Conservation (phyloP, 768 basidiomycete species). For the Termitomyces sp. region DNA sequence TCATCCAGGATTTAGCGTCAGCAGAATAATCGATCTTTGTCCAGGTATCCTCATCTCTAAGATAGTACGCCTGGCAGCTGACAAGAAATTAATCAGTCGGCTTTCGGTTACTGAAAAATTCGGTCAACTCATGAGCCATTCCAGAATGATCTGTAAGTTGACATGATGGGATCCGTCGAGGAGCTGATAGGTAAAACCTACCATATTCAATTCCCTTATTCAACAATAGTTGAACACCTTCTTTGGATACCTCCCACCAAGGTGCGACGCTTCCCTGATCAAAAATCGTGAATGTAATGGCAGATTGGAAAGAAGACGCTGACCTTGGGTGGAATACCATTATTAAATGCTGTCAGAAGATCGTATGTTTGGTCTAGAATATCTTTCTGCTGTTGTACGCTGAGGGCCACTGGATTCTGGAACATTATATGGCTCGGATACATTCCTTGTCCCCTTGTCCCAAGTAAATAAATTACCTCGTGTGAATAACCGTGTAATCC, state of each 20-base stretch:
- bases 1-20: constrained; percentile 68
- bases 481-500: constrained; percentile 73
- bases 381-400: constrained; percentile 64
- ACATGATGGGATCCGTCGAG: neutral
- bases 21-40: constrained; percentile 65
- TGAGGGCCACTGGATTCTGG: constrained; percentile 60
- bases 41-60: constrained; percentile 68
- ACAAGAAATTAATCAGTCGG: constrained; percentile 2
- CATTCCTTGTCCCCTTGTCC: neutral
- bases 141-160: constrained; percentile 5
- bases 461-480: constrained; percentile 35
- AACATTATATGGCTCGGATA: neutral
- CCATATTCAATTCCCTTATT: constrained; percentile 77
- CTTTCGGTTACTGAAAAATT: neutral
- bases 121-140: constrained; percentile 15
- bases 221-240: constrained; percentile 59
- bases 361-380: constrained; percentile 64
- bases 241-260: constrained; percentile 78
- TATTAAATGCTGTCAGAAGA: constrained; percentile 64
- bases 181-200: constrained; percentile 19
- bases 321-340: constrained; percentile 51
- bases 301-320: neutral
- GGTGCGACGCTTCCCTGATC: constrained; percentile 60
- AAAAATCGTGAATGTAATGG: neutral
- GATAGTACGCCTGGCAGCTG: constrained; percentile 62